Percentiles rank a stretch among this genome's conserved stretches.
Evolutionary conservation across 2,329 filamentous ascomycete species (phyloP).

Genomic region (Colletotrichum chlorophyti): DNA sequence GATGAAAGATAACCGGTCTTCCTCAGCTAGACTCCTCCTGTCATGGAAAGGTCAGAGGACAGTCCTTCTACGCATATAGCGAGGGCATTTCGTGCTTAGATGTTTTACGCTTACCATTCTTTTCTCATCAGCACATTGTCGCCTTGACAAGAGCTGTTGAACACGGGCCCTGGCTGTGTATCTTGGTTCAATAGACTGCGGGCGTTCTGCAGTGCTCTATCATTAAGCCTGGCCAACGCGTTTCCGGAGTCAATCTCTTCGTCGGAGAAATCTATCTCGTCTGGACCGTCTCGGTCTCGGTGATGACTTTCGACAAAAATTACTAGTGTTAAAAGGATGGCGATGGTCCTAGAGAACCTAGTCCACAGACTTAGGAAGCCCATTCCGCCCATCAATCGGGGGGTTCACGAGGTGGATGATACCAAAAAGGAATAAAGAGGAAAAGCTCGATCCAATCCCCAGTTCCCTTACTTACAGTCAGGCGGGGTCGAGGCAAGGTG

Average conservation of each 20-base stretch:
- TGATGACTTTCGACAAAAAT: background rate
- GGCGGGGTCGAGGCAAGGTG: background rate
- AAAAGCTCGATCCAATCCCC: too few relatives aligned
- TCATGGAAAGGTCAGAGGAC: background rate
- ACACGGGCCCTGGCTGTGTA: background rate
- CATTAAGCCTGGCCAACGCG: background rate
- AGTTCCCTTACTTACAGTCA: too few relatives aligned
- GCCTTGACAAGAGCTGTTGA: background rate
- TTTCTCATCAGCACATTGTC: background rate
- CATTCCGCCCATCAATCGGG: too few relatives aligned
- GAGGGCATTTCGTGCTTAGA: too few relatives aligned
- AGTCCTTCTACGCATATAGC: too few relatives aligned
- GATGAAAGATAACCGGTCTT: slow-evolving; percentile 33
- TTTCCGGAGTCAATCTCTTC: slow-evolving; percentile 17
- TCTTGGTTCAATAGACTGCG: background rate
- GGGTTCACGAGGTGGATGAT: too few relatives aligned
- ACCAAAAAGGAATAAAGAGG: too few relatives aligned
- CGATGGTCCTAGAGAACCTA: background rate
- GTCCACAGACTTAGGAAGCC: background rate
- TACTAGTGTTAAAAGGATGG: background rate
- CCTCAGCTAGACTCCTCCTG: slow-evolving; percentile 32
- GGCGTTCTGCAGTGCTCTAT: slow-evolving; percentile 1
- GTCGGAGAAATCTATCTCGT: background rate
- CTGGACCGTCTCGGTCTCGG: background rate
- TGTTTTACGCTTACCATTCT: slow-evolving; percentile 2